Evolutionary conservation across 2,329 filamentous ascomycete species (phyloP), one percentile per base, ranked within the genome.

Genomic region (Hypoxylon rubiginosum): DNA sequence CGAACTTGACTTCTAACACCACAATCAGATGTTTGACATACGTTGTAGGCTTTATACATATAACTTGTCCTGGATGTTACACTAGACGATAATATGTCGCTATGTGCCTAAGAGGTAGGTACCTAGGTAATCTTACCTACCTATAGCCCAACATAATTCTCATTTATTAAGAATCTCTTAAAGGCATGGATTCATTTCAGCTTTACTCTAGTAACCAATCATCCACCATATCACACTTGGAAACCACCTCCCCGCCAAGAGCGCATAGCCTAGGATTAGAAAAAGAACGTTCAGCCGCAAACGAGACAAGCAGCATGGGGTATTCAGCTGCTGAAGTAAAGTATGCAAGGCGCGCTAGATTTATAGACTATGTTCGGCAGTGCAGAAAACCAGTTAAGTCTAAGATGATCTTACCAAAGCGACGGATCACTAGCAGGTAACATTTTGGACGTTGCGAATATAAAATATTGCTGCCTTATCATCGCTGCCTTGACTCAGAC

Each of bases 271-370:
- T 41, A 30, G 21, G 28, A 57, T 49, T 48, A 21, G 45, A 39
- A 50, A 15, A 28, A 34, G 15, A 21, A 36, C 21, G 11, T 43
- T 66, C 59, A 63, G 64, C 64, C 55, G 58, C 58, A 60, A 28
- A 52, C 13, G 56, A 32, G 52, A 51, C n/a, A 28, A 19, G n/a
- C 13, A 13, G 13, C 1, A n/a, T 17, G 28, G 11, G n/a, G 32
- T 41, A 11, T 13, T 24, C n/a, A 34, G 8, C 39, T 57, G 39
- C 45, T 21, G 28, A 21, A 24, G 4, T 3, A 26, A 4, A 8
- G 26, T n/a, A 5, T 17, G 21, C 3, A 21, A 17, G 13, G 13
- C 15, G 13, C 11, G 13, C 21, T 26, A 19, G 51, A 13, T 24
- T 19, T 26, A 2, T 19, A 39, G 32, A 41, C 32, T 53, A 7